phyloP scores from a whole-genome alignment of 768 basidiomycete species.

The Russula sp. region DNA sequence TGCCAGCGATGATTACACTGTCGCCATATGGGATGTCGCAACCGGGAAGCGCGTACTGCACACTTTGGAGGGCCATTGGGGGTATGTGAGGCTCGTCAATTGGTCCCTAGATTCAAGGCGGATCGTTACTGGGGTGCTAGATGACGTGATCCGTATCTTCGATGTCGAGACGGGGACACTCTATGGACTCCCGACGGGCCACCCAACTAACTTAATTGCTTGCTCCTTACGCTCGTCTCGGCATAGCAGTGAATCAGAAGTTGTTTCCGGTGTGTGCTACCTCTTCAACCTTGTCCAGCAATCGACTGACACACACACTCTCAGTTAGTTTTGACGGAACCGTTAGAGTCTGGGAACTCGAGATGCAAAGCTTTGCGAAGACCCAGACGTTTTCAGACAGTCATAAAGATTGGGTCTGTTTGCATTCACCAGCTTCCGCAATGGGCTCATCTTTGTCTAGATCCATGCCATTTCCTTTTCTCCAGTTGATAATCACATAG shows the following conservation, averaged over 20 bases:
- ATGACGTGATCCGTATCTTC: constrained; percentile 10
- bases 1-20: constrained; percentile 41
- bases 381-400: background rate
- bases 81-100: constrained; percentile 2
- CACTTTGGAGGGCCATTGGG: background rate
- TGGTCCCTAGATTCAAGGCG: constrained; percentile 11
- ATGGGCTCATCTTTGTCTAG: background rate
- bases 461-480: background rate
- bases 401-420: constrained; percentile 10
- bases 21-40: constrained; percentile 40
- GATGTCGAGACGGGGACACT: constrained; percentile 12
- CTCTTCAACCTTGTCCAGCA: background rate
- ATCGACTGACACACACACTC: background rate
- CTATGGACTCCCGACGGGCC: constrained; percentile 1
- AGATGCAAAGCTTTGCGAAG: background rate
- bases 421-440: too few relatives aligned
- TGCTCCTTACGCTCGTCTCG: background rate
- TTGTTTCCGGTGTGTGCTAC: background rate
- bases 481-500: background rate
- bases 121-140: constrained; percentile 1
- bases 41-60: constrained; percentile 37
- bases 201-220: background rate
- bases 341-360: constrained; percentile 3
- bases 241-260: background rate
- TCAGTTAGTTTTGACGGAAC: constrained; percentile 9